These are phyloP conservation scores for Sarcodon sp. DNA, from an alignment of 768 basidiomycete species.

Conservation along the genomic window DNA sequence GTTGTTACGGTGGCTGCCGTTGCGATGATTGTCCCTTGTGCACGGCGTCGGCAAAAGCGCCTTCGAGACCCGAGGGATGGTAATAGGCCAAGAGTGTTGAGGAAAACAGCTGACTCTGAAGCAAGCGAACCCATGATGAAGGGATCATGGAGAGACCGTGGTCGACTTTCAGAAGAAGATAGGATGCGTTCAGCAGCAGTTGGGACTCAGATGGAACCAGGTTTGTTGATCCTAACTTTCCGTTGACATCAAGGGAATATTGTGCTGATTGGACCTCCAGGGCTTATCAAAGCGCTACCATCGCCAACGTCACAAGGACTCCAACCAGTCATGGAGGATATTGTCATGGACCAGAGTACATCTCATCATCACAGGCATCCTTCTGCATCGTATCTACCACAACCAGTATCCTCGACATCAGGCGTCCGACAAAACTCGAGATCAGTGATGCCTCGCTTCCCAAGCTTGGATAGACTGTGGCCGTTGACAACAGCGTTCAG, in stretches of 20 bases:
- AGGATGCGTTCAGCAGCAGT: not conserved
- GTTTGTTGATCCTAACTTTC: not conserved
- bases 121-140: not conserved
- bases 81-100: not conserved
- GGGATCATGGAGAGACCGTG: not conserved
- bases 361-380: not conserved
- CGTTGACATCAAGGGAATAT: not conserved
- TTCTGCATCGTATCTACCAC: not conserved
- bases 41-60: not conserved
- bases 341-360: not conserved
- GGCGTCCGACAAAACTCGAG: not conserved
- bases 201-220: not conserved
- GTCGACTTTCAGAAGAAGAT: not conserved
- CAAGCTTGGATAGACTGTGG: not conserved
- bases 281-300: not conserved
- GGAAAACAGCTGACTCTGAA: not conserved
- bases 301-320: not conserved
- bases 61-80: not conserved
- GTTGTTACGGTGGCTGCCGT: not conserved
- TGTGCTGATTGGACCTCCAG: not conserved
- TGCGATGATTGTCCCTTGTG: not conserved
- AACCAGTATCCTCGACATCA: not conserved
- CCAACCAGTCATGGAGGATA: not conserved
- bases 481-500: not conserved
- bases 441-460: not conserved